Evolutionary conservation across 2,329 filamentous ascomycete species (phyloP), one percentile per base, ranked within the genome.

Genomic region (Colletotrichum sp.): DNA sequence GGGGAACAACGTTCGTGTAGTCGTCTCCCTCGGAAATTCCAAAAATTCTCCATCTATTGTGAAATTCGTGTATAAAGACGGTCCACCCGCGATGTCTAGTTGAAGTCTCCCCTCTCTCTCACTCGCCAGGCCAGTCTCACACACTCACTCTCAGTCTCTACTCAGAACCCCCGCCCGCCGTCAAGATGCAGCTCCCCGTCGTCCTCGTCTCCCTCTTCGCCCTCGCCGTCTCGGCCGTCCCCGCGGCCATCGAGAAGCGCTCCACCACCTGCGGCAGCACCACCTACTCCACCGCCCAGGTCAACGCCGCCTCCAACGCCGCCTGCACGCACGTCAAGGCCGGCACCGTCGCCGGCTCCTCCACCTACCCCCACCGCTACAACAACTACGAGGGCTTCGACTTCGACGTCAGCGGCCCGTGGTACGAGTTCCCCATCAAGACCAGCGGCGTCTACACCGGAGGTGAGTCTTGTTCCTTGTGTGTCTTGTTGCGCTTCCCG

Each of bases 361-460:
- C 79, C 16, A 75, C 49, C 36, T 92, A 93, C 82, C 91, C 92
- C 0, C 91, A 93, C 82, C 83, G 83, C 36, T 93, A 92, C 85
- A 90, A 92, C 83, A 90, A 93, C 86, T 89, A 89, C 80, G 92
- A 93, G 81, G 91, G 90, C 44, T 93, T 94, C 81, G 83, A 86
- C 64, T 93, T 94, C 81, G 77, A 85, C 3, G 89, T 92, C 8
- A 77, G 80, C 8, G 91, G 90, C 0, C 90, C 92, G 0, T 94
- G 91, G 81, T 89, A 92, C 76, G 92, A 94, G 83, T 94, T 92
- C 82, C 92, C 92, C 3, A 87, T 94, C 69, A 77, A 89, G 80
- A 84, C 82, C n/a, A 88, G 87, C n/a, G 88, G 87, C n/a, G 79
- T 88, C 3, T 94, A 92, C 81, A 87, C 81, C 72, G 92, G 92